Base-by-base conservation (phyloP, 1,139 yeast genomes). In the Blastobotrys persicus region DNA sequence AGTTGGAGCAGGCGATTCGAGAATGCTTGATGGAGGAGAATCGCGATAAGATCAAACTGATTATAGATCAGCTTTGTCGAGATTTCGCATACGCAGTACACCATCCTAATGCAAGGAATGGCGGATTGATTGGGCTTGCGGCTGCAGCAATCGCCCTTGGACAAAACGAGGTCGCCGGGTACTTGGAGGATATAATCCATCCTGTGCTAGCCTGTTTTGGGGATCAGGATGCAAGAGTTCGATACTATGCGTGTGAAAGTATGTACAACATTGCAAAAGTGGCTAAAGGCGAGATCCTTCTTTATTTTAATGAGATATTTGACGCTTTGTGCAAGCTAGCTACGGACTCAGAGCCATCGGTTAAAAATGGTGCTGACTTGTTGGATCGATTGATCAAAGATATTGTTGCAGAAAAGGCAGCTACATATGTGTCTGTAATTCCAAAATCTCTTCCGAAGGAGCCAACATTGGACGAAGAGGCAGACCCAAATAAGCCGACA, bases 191-290 rank as follows among this genome's bases (percentile, higher is more conserved):
- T 50, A 91, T 94, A 54, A 81, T 92, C 53, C 94, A 88, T 53
- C 97, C 99, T 0, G 96, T 94, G 14, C 74, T 94, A 60, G 94
- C 97, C 0, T 92, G 98, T 53, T 94, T 94, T 66, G 91, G 95
- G 48, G 98, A 94, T 62, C 96, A 94, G 52, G 97, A 94, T 64
- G 95, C 97, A 9, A 79, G 96, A 56, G 98, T 94, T 6, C 75
- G 99, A 47, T 94, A 94, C 62, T 94, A 91, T 67, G 98, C 98
- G 0, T 92, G 98, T 70, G 99, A 94, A 65, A 86, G 96, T 40
- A 75, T 94, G 56, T 94, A 94, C 69, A 94, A 94, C 68, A 91
- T 94, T 45, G 96, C 98, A 47, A 94, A 94, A 66, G 95, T 92
- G 18, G 96, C 98, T 3, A 81, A 95, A 59, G 98, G 98, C 16